Conservation (phyloP, 2,329 filamentous ascomycete genomes). For the Aspergillus japonicus region DNA sequence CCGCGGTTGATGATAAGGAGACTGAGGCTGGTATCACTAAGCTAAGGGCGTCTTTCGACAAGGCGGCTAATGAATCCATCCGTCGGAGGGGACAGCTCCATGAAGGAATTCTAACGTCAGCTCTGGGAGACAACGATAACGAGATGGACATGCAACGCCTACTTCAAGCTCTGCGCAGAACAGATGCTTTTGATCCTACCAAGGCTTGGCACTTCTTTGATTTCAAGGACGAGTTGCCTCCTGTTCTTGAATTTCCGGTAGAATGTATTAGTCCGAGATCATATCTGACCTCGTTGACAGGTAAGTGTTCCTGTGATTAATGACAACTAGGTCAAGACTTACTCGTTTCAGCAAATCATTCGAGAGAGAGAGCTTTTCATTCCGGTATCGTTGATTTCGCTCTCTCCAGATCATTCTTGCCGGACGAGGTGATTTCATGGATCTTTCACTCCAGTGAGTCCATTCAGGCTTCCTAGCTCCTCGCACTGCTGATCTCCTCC, state of each 20-base stretch:
- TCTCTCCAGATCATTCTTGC: constrained; percentile 49
- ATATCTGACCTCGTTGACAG: constrained; percentile 34
- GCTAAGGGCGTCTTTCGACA: constrained; percentile 33
- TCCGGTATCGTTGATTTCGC: constrained; percentile 62
- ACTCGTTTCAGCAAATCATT: constrained; percentile 41
- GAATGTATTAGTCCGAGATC: constrained; percentile 30
- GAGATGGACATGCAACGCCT: constrained; percentile 49
- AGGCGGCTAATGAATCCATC: not conserved
- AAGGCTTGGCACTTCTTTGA: constrained; percentile 60
- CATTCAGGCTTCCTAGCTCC: not conserved
- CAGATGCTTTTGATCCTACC: constrained; percentile 57
- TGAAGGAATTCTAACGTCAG: constrained; percentile 43
- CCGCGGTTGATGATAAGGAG: constrained; percentile 60
- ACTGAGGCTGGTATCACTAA: constrained; percentile 53
- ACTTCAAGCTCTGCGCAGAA: constrained; percentile 58
- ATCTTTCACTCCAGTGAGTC: constrained; percentile 45
- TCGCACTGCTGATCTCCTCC: constrained; percentile 5
- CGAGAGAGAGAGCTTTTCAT: constrained; percentile 59
- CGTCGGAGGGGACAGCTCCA: constrained; percentile 26
- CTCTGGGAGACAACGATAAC: constrained; percentile 47
- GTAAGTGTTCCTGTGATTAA: constrained; percentile 21
- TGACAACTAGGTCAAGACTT: constrained; percentile 10
- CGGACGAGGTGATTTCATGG: constrained; percentile 67
- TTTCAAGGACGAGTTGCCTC: constrained; percentile 22
- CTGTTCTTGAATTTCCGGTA: constrained; percentile 35